phyloP scores from a whole-genome alignment of 2,329 filamentous ascomycete genomes.

The Fonsecaea multimorphosa region DNA sequence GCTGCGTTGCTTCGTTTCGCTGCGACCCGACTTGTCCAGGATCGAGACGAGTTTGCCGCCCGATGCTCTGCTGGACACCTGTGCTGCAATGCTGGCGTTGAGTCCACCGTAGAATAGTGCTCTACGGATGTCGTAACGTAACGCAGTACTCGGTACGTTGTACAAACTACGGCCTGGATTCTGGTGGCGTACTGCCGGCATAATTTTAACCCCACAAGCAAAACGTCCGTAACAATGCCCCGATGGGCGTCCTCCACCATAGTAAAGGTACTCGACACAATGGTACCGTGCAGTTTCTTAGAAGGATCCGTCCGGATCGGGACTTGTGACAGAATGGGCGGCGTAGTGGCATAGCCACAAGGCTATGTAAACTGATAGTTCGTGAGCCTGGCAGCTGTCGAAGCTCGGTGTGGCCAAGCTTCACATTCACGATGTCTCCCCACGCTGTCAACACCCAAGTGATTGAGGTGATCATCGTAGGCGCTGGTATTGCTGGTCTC shows the following conservation, averaged over 20 bases:
- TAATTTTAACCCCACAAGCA: conserved; percentile 8
- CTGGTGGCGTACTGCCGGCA: background rate
- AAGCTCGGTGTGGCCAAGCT: background rate
- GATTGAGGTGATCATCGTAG: conserved; percentile 17
- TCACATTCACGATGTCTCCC: conserved; percentile 4
- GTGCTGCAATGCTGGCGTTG: background rate
- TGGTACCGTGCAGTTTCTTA: background rate
- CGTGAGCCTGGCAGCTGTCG: background rate
- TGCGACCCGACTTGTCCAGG: background rate
- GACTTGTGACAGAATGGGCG: background rate
- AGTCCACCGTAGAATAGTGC: background rate
- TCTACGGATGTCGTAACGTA: background rate
- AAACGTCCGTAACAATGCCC: background rate
- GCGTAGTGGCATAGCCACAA: background rate
- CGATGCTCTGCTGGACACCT: background rate
- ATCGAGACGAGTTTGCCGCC: background rate
- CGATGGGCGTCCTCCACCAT: background rate
- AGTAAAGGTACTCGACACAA: background rate
- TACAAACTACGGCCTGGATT: background rate
- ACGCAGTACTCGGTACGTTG: background rate
- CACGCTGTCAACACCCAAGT: conserved; percentile 1
- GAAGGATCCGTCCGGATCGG: background rate
- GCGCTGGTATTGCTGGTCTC: conserved; percentile 10
- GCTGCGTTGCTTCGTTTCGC: background rate
- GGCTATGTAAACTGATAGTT: background rate